Evolutionary conservation across 208 protist species (phyloP).

Genomic region (Acanthamoeba triangularis): DNA sequence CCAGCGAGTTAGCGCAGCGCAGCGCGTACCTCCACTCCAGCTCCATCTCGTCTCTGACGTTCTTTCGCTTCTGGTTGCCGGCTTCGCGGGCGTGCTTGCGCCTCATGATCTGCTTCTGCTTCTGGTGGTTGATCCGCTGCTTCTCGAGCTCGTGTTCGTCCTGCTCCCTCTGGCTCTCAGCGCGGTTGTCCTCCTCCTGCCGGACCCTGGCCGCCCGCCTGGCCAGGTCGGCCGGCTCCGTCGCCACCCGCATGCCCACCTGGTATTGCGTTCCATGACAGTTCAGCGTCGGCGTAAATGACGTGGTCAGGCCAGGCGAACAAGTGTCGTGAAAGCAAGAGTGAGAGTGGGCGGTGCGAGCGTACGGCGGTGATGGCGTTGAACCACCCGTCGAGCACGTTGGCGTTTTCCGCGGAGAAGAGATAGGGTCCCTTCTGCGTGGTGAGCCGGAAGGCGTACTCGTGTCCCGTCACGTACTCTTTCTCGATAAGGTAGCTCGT

Average conservation of each 20-base stretch:
- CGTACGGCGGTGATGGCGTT: background rate
- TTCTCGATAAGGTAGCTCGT: conserved; percentile 33
- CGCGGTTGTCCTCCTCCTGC: background rate
- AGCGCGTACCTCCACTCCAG: background rate
- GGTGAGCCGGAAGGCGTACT: background rate
- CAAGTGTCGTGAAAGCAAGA: background rate
- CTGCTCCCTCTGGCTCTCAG: background rate
- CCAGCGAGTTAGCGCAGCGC: background rate
- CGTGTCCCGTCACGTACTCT: background rate
- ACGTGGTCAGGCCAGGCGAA: too few species aligned
- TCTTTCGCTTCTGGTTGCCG: background rate
- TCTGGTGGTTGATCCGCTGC: conserved; percentile 33
- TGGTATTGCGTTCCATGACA: background rate
- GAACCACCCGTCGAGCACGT: background rate
- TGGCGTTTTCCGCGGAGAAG: background rate
- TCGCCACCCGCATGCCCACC: background rate
- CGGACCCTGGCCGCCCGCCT: background rate
- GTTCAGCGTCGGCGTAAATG: too few species aligned
- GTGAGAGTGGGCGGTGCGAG: background rate
- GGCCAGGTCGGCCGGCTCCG: background rate
- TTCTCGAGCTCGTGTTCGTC: background rate
- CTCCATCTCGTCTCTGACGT: conserved; percentile 11
- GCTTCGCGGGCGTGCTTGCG: background rate
- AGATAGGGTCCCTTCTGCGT: background rate
- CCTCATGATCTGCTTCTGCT: background rate